phyloP scores from a whole-genome alignment of 331 rosid species.

The Saraca asoca region DNA sequence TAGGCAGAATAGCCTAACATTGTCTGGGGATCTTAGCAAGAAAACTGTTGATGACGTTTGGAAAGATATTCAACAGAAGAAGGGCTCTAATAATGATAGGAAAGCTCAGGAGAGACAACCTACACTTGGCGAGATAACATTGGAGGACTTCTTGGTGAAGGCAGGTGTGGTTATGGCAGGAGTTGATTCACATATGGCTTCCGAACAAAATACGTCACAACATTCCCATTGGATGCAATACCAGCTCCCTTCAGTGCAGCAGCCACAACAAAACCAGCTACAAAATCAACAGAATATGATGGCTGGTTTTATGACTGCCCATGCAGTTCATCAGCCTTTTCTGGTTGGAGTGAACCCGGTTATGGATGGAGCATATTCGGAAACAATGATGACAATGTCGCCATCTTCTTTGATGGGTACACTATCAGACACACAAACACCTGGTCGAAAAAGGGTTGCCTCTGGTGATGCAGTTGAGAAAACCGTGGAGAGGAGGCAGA shows the following conservation, averaged over 20 bases:
- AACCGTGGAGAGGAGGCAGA: conserved; percentile 59
- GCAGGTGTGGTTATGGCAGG: conserved; percentile 49
- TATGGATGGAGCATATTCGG: conserved; percentile 46
- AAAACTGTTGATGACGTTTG: conserved; percentile 59
- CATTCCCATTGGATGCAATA: conserved; percentile 47
- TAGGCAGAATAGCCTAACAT: conserved; percentile 40
- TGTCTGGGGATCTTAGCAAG: conserved; percentile 54
- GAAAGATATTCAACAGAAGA: conserved; percentile 50
- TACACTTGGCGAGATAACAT: conserved; percentile 55
- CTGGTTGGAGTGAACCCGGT: conserved; percentile 33
- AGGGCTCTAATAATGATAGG: conserved; percentile 30
- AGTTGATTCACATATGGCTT: conserved; percentile 33
- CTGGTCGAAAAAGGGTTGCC: conserved; percentile 49
- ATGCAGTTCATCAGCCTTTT: conserved; percentile 40
- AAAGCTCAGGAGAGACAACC: conserved; percentile 38
- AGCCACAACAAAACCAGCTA: conserved; percentile 28
- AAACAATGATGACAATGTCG: conserved; percentile 37
- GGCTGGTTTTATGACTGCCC: conserved; percentile 39
- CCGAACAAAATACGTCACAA: background rate
- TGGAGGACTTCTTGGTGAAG: conserved; percentile 53
- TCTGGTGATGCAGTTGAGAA: conserved; percentile 49
- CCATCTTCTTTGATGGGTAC: conserved; percentile 49
- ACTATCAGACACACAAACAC: conserved; percentile 42
- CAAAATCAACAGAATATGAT: conserved; percentile 40
- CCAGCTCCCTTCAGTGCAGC: conserved; percentile 45